Base-by-base conservation (phyloP, 352 stramenopile genomes). In the Plasmopara muralis region DNA sequence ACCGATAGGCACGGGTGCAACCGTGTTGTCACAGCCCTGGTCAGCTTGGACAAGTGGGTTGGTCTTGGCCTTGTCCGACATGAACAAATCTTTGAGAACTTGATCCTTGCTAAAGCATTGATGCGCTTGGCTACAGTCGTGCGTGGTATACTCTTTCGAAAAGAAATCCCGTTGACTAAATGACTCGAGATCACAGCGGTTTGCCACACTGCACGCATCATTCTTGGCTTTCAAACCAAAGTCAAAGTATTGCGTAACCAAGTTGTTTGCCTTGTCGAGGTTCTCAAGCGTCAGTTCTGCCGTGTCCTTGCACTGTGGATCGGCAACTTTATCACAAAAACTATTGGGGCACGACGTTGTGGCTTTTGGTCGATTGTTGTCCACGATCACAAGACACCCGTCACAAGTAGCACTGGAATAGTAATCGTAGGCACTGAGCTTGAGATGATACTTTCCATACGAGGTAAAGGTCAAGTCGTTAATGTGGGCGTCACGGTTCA, bases 391-490 rank as follows among this genome's bases (percentile, higher is more conserved):
- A 6, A 89, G 48, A 39, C 78, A 89, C 4, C 73, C 78, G 5
- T 55, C 40, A 47, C 75, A 89, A 41, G 53, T 66, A 2, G 74
- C 60, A 2, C 63, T 47, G 0, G 35, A 58, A 13, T 53, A 67
- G 50, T 83, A 85, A 53, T 89, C 75, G 43, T 67, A 64, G 6
- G 75, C 75, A 9, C 61, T 55, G n/a, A 87, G 34, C n/a, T 60
- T 43, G 29, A 89, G 62, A 1, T 61, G 31, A 57, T 85, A 89
- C 50, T 83, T 80, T 35, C 77, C 75, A 29, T 75, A 84, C 0
- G 57, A 53, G 0, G 51, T 50, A 45, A 84, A 76, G 33, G 45
- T 46, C 9, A 89, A 49, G 9, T 50, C 50, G 40, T 89, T 66
- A 14, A 89, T 65, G 35, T 66, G 61, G 2, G 49, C 47, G 7